Conservation (phyloP, 148 eudicot genomes). For the Selenicereus undatus region DNA sequence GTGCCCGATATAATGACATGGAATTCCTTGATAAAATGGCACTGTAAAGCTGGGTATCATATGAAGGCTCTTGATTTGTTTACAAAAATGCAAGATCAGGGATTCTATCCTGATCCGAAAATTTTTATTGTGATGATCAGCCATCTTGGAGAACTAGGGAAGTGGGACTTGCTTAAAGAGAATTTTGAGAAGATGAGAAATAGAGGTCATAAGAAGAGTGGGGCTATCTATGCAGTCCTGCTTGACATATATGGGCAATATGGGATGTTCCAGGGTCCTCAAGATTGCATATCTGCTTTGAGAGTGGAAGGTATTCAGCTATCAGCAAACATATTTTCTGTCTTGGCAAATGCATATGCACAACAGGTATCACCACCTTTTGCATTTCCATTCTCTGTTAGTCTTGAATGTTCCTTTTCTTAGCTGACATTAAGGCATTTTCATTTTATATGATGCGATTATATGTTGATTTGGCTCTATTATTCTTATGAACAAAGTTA, state of each 20-base stretch:
- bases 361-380: conserved; percentile 52
- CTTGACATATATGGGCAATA: conserved; percentile 93
- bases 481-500: not conserved
- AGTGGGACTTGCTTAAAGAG: conserved; percentile 66
- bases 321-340: conserved; percentile 65
- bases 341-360: conserved; percentile 90
- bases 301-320: conserved; percentile 61
- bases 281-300: conserved; percentile 61
- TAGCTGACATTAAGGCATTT: not conserved
- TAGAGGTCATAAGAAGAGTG: conserved; percentile 59
- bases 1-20: conserved; percentile 68
- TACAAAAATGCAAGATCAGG: conserved; percentile 75
- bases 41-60: conserved; percentile 56
- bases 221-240: conserved; percentile 64
- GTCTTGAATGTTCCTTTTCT: not conserved
- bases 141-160: conserved; percentile 66
- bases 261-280: conserved; percentile 63
- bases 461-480: not conserved
- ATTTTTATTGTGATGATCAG: conserved; percentile 61
- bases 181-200: conserved; percentile 61
- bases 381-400: not conserved
- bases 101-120: conserved; percentile 89
- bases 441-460: conserved; percentile 3
- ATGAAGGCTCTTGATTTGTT: conserved; percentile 57
- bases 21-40: conserved; percentile 80